Conservation (phyloP, 768 basidiomycete genomes). For the Tephrocybe rancida region DNA sequence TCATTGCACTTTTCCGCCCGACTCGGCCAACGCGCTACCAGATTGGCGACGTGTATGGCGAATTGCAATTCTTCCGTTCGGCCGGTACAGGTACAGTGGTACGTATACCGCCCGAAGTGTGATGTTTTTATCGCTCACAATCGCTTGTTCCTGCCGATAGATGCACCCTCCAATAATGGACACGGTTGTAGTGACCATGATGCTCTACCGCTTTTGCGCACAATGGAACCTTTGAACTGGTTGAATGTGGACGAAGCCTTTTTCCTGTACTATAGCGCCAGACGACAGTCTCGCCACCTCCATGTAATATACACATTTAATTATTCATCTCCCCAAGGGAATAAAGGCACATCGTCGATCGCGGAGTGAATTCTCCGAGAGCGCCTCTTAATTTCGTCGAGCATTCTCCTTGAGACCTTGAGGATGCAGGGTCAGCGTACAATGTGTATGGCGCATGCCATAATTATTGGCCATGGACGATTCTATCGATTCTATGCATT, state of each 20-base stretch:
- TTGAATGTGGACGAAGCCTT: neutral
- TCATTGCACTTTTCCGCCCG: conserved; percentile 81
- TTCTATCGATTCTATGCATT: conserved; percentile 1
- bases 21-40: conserved; percentile 80
- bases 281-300: neutral
- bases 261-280: conserved; percentile 4
- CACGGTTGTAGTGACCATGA: conserved; percentile 80
- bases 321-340: conserved; percentile 5
- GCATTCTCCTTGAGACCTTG: neutral
- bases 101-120: conserved; percentile 29
- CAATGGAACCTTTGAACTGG: conserved; percentile 47
- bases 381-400: neutral
- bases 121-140: conserved; percentile 14
- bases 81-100: conserved; percentile 86
- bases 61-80: conserved; percentile 79
- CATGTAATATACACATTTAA: conserved; percentile 20
- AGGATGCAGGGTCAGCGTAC: neutral
- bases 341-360: conserved; percentile 2
- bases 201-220: conserved; percentile 81
- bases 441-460: conserved; percentile 9
- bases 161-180: conserved; percentile 92
- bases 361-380: conserved; percentile 1
- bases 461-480: neutral
- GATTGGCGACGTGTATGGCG: conserved; percentile 85
- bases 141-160: conserved; percentile 41